Evolutionary conservation across 2,329 filamentous ascomycete species (phyloP).

Genomic region (Ophiostoma sp.): DNA sequence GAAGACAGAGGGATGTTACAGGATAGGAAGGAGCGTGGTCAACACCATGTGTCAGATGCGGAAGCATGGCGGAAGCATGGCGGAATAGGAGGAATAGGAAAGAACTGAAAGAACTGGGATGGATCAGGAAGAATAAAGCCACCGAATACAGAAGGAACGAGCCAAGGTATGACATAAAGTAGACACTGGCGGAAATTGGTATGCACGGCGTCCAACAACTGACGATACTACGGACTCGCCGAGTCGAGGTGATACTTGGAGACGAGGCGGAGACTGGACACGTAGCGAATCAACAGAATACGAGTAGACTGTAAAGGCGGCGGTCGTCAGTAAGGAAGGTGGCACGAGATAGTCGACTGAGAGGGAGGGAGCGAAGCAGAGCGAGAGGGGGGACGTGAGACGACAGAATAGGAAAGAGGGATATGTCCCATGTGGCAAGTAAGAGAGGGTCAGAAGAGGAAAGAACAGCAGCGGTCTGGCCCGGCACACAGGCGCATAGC

Average conservation of each 20-base stretch:
- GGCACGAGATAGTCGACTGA: neutral
- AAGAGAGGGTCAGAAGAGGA: neutral
- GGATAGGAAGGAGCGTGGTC: neutral
- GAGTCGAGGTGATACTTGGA: neutral
- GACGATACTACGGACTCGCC: slow-evolving; percentile 1
- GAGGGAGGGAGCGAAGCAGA: neutral
- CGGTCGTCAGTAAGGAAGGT: neutral
- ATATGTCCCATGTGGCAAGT: neutral
- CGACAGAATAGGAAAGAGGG: neutral
- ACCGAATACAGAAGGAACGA: neutral
- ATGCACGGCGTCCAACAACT: slow-evolving; percentile 3
- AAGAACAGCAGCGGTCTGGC: neutral
- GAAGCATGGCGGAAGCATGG: neutral
- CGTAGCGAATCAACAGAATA: neutral
- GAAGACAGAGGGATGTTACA: neutral
- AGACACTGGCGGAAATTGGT: neutral
- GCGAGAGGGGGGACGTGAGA: neutral
- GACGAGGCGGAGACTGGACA: neutral
- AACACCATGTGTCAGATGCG: neutral
- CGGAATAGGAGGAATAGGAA: neutral
- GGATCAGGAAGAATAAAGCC: neutral
- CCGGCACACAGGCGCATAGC: neutral
- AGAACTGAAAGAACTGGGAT: neutral
- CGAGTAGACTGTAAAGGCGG: neutral
- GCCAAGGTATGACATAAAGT: slow-evolving; percentile 3